Evolutionary conservation across 306 rosid species (phyloP).

Genomic region (Sphenostylis stenocarpa): DNA sequence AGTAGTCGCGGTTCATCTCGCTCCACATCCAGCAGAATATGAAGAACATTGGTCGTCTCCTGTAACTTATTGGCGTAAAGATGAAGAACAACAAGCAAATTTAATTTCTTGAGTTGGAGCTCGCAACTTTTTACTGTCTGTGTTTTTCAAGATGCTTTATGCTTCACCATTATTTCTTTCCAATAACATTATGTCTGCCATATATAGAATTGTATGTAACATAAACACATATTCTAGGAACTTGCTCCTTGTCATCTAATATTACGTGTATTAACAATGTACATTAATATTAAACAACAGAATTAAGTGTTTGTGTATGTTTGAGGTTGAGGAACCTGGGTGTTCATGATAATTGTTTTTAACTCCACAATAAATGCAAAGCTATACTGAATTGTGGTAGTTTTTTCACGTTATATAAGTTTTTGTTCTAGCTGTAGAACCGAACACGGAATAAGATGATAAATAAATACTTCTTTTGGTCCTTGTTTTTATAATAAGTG

Average conservation of each 20-base stretch:
- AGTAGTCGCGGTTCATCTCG: constrained; percentile 67
- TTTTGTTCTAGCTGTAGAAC: neutral
- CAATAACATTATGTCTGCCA: constrained; percentile 7
- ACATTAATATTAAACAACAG: neutral
- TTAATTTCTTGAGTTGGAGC: constrained; percentile 23
- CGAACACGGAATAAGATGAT: neutral
- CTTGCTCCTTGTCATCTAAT: constrained; percentile 19
- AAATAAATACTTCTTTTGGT: neutral
- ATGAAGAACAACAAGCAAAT: constrained; percentile 24
- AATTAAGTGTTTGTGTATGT: too few species aligned
- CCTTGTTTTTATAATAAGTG: too few species aligned
- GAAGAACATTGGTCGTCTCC: constrained; percentile 8
- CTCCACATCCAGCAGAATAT: constrained; percentile 47
- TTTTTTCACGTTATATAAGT: too few species aligned
- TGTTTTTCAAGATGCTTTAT: constrained; percentile 39
- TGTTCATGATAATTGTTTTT: too few species aligned
- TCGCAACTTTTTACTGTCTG: constrained; percentile 24
- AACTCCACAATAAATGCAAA: too few species aligned
- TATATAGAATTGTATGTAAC: constrained; percentile 26
- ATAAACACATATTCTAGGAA: neutral
- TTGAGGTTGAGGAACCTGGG: too few species aligned
- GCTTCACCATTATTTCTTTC: neutral
- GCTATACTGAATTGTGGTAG: too few species aligned
- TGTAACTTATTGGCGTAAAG: constrained; percentile 19
- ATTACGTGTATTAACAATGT: neutral